Evolutionary conservation across 257 asterid species (phyloP), one percentile per base, ranked within the genome.

Genomic region (Fraxinus pennsylvanica): DNA sequence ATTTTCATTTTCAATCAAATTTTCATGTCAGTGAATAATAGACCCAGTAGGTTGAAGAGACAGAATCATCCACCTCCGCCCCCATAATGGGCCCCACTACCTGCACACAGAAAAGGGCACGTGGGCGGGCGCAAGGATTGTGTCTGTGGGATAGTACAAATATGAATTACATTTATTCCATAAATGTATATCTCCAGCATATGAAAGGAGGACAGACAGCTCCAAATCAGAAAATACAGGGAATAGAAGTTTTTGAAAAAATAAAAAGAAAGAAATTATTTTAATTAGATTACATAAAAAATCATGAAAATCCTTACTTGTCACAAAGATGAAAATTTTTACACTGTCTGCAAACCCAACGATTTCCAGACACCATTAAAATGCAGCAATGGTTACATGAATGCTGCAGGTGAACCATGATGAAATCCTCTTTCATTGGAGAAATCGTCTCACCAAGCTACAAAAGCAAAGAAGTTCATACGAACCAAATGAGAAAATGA

Each of bases 401-500:
- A 75, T 79, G 90, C 80, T 96, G 98, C 75, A 96, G 86, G 88
- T 96, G 98, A 82, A 96, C 97, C 99, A 96, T 93, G 87, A 96
- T 93, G 82, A 96, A 93, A 82, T 96, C 98, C 87, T 96, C 99
- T 89, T 96, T 96, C 98, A 93, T 93, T 14, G 97, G 97, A 78
- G 84, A 86, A 67, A 96, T 96, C 69, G 98, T 93, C 84, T 93
- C 98, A 27, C 98, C 99, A 75, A 96, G 99, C 99, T 96, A 86
- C 69, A 25, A 73, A 77, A 77, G 63, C 50, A 76, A 82, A 29
- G 76, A 36, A 32, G 41, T 45, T 47, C 52, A 36, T 41, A 70
- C 73, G 70, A 80, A 81, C n/a, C 75, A 73, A 73, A 76, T 68
- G 63, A 68, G 45, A 33, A 69, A 65, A 65, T 29, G 68, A 50